A percentile compares a stretch with the other conserved stretches of the same genome.
Conservation (phyloP, 768 basidiomycete genomes). For the Sporobolomyces roseus region DNA sequence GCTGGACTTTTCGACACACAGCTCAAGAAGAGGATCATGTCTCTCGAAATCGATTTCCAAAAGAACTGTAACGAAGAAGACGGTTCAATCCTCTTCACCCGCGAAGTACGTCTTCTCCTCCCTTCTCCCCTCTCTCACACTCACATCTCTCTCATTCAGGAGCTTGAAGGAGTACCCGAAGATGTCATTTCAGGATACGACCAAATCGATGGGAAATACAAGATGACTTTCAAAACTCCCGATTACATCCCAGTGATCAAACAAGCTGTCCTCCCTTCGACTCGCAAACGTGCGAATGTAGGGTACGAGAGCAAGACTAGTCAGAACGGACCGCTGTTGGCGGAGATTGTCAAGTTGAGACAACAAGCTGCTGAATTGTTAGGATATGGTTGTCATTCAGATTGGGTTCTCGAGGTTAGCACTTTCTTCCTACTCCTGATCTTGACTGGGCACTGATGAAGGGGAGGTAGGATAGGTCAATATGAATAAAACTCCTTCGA, state of each 20-base stretch:
- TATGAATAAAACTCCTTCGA: constrained; percentile 59
- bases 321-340: constrained; percentile 67
- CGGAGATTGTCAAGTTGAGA: constrained; percentile 65
- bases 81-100: constrained; percentile 51
- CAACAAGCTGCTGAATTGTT: constrained; percentile 65
- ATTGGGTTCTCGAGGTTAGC: constrained; percentile 77
- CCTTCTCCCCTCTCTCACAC: neutral
- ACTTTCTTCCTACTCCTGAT: too few relatives aligned
- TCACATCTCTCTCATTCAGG: constrained; percentile 48
- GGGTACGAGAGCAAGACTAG: constrained; percentile 66
- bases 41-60: constrained; percentile 73
- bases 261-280: constrained; percentile 67
- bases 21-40: constrained; percentile 72
- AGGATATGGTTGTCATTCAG: constrained; percentile 75
- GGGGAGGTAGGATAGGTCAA: too few relatives aligned
- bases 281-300: constrained; percentile 63
- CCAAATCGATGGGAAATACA: constrained; percentile 57
- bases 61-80: constrained; percentile 90
- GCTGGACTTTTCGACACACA: constrained; percentile 13
- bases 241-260: constrained; percentile 72
- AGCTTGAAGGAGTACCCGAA: constrained; percentile 72
- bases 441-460: too few relatives aligned
- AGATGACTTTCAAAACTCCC: constrained; percentile 75
- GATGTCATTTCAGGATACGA: constrained; percentile 75
- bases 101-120: constrained; percentile 11